These are phyloP conservation scores for Metschnikowia kofuensis DNA, from an alignment of 805 yeast genomes.

Conservation along the genomic window DNA sequence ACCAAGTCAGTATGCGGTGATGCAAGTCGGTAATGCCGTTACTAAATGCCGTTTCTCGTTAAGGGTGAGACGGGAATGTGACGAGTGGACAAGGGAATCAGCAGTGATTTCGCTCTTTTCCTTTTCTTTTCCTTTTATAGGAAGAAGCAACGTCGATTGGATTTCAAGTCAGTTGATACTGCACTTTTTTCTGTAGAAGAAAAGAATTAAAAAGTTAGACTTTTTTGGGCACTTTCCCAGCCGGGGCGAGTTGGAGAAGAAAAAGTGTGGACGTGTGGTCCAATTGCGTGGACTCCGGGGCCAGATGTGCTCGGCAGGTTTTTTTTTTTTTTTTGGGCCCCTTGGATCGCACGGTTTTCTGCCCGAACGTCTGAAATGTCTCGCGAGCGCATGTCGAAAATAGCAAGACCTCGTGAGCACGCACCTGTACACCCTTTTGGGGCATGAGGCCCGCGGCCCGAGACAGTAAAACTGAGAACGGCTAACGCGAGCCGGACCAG, in stretches of 20 bases:
- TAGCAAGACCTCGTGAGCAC: constrained; percentile 7
- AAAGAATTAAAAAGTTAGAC: neutral
- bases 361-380: neutral
- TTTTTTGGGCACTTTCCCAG: neutral
- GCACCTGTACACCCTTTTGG: neutral
- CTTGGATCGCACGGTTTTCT: neutral
- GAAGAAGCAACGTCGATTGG: neutral
- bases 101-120: too few relatives aligned
- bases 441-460: too few relatives aligned
- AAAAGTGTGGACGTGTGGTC: neutral
- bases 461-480: too few relatives aligned
- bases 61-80: too few relatives aligned
- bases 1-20: neutral
- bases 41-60: too few relatives aligned
- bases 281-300: neutral
- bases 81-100: too few relatives aligned
- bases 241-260: neutral
- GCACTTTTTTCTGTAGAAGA: neutral
- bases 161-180: too few relatives aligned
- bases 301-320: neutral
- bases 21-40: too few relatives aligned
- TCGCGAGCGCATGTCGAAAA: constrained; percentile 7
- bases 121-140: too few relatives aligned
- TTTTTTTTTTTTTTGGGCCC: neutral
- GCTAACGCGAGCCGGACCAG: too few relatives aligned